Evolutionary conservation across 768 basidiomycete genomes (phyloP).

Genomic region (Xerocomellus intermedius): DNA sequence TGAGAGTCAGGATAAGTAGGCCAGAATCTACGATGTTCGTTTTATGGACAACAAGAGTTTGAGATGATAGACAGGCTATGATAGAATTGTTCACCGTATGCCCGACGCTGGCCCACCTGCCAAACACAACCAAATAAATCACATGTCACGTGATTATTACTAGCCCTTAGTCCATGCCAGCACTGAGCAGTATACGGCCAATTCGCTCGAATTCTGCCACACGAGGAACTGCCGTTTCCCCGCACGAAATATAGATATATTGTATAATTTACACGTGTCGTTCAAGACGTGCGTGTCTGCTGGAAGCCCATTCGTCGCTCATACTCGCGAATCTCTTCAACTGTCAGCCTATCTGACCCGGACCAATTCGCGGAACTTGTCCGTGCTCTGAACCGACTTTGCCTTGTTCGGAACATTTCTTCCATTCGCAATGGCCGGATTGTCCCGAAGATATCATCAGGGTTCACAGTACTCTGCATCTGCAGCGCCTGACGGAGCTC

Average conservation of each 20-base stretch:
- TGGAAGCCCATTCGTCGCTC: slow-evolving; percentile 88
- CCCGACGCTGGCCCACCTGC: slow-evolving; percentile 7
- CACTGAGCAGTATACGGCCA: too few species aligned
- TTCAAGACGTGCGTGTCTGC: slow-evolving; percentile 24
- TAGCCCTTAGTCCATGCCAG: too few species aligned
- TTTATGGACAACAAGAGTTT: slow-evolving; percentile 31
- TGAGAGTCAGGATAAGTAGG: slow-evolving; percentile 28
- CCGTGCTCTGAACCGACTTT: slow-evolving; percentile 81
- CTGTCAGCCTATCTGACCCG: slow-evolving; percentile 83
- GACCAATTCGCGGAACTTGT: slow-evolving; percentile 97
- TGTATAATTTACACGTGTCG: slow-evolving; percentile 8
- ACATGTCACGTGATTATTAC: slow-evolving; percentile 13
- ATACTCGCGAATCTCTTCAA: slow-evolving; percentile 84
- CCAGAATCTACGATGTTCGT: slow-evolving; percentile 31
- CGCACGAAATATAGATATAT: neutral
- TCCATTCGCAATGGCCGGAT: slow-evolving; percentile 89
- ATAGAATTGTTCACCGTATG: slow-evolving; percentile 25
- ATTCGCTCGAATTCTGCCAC: too few species aligned
- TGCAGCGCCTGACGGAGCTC: slow-evolving; percentile 76
- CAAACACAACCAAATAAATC: slow-evolving; percentile 26
- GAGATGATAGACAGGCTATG: slow-evolving; percentile 26
- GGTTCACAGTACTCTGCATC: slow-evolving; percentile 82
- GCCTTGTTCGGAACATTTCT: slow-evolving; percentile 81
- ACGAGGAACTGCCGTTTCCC: too few species aligned
- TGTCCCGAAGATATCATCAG: slow-evolving; percentile 88